phyloP scores from a whole-genome alignment of 1,139 yeast genomes.

The Yamadazyma mexicana region DNA sequence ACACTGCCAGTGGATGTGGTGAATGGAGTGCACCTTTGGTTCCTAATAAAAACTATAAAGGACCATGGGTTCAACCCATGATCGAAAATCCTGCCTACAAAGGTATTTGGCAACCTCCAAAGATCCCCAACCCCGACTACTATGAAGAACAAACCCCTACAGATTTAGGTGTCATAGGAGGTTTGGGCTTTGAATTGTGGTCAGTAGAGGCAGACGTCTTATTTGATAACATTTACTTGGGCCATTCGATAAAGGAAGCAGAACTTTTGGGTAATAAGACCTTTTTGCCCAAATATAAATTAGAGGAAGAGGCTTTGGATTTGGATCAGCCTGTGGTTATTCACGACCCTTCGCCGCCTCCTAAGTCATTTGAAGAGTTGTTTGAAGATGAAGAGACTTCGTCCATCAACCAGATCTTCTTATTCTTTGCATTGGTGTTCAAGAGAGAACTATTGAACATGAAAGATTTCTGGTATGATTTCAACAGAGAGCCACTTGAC shows the following conservation, averaged over 20 bases:
- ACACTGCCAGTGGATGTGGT: conserved; percentile 79
- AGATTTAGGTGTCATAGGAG: conserved; percentile 69
- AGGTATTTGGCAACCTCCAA: conserved; percentile 78
- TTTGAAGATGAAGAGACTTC: conserved; percentile 25
- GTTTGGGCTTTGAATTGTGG: conserved; percentile 89
- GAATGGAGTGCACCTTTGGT: conserved; percentile 57
- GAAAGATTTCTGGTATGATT: conserved; percentile 33
- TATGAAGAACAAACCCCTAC: conserved; percentile 61
- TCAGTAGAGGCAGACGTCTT: conserved; percentile 73
- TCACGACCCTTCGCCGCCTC: conserved; percentile 41
- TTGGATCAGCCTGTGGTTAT: conserved; percentile 39
- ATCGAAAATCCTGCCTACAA: conserved; percentile 72
- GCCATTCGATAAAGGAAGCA: conserved; percentile 80
- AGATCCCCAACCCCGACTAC: conserved; percentile 68
- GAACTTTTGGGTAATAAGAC: conserved; percentile 79
- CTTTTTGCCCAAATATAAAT: conserved; percentile 56
- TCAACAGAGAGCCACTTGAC: conserved; percentile 41
- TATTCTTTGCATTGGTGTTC: conserved; percentile 22
- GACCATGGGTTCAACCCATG: conserved; percentile 73
- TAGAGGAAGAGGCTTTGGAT: conserved; percentile 50
- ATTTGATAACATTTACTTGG: conserved; percentile 83
- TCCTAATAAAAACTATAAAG: conserved; percentile 68
- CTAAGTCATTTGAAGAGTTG: conserved; percentile 37
- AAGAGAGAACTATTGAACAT: conserved; percentile 26
- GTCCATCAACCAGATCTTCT: conserved; percentile 18